phyloP scores from a whole-genome alignment of 176 grass and related monocot genomes.

The Raddia distichophylla region DNA sequence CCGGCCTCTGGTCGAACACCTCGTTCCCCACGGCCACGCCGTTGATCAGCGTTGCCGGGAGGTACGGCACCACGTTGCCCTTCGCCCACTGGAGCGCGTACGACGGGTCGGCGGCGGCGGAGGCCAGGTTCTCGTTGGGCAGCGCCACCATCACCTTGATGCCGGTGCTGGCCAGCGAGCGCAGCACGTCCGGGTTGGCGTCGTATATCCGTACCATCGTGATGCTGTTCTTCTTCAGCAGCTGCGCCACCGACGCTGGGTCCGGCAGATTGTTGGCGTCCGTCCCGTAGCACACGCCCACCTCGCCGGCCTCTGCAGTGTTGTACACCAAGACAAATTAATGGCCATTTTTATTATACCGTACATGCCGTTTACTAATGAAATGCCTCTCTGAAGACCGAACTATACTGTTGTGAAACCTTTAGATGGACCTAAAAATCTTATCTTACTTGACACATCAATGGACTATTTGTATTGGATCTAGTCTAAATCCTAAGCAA shows the following conservation, averaged over 20 bases:
- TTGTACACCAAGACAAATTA: background rate
- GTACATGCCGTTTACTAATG: background rate
- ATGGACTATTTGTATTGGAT: no score
- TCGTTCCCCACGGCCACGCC: slow-evolving; percentile 71
- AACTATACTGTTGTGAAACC: no score
- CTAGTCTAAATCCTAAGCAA: no score
- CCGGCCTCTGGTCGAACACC: slow-evolving; percentile 51
- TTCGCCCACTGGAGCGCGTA: slow-evolving; percentile 53
- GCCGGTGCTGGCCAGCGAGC: slow-evolving; percentile 47
- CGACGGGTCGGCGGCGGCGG: slow-evolving; percentile 31
- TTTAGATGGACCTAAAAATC: no score
- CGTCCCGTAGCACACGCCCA: slow-evolving; percentile 75
- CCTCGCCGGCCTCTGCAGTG: slow-evolving; percentile 41
- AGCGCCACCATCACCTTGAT: slow-evolving; percentile 62
- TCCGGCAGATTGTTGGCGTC: slow-evolving; percentile 67
- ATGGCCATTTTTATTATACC: background rate
- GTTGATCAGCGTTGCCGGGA: slow-evolving; percentile 60
- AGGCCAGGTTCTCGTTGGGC: slow-evolving; percentile 54
- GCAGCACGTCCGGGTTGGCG: slow-evolving; percentile 43
- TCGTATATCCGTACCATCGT: slow-evolving; percentile 67
- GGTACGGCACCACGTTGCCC: slow-evolving; percentile 40
- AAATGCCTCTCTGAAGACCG: background rate
- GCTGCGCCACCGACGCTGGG: slow-evolving; percentile 48
- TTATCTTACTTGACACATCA: no score
- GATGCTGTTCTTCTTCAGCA: slow-evolving; percentile 54